These are phyloP conservation scores for Astragalus glycyphyllos DNA, from an alignment of 306 rosid species.

Conservation along the genomic window DNA sequence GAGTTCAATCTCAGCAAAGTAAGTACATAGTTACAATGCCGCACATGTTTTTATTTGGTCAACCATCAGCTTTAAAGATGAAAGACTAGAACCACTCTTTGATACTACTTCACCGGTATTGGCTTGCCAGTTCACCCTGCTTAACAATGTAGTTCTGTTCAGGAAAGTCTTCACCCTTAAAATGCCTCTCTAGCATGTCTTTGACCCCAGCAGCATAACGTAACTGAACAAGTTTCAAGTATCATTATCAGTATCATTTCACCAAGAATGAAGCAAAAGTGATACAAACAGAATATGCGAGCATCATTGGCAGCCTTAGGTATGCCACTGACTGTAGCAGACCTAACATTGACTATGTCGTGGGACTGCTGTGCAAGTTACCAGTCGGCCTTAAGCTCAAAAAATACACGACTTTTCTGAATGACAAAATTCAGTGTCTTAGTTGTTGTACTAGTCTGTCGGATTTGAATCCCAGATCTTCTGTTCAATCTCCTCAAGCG, in stretches of 20 bases:
- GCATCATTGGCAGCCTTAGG: too few relatives aligned
- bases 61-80: conserved; percentile 28
- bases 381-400: too few relatives aligned
- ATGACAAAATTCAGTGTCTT: too few relatives aligned
- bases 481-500: too few relatives aligned
- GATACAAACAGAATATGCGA: neutral
- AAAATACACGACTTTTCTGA: too few relatives aligned
- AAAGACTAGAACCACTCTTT: conserved; percentile 20
- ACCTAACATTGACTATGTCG: too few relatives aligned
- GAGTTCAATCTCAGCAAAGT: conserved; percentile 29
- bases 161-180: conserved; percentile 91
- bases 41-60: conserved; percentile 27
- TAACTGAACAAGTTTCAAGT: conserved; percentile 52
- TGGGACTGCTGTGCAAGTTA: too few relatives aligned
- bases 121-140: conserved; percentile 88
- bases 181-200: conserved; percentile 93
- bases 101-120: conserved; percentile 61
- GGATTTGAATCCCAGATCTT: too few relatives aligned
- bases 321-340: too few relatives aligned
- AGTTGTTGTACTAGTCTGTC: too few relatives aligned
- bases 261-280: conserved; percentile 15
- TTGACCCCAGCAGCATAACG: conserved; percentile 93
- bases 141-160: conserved; percentile 92
- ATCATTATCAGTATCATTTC: conserved; percentile 16
- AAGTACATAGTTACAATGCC: conserved; percentile 17